Conservation (phyloP, 2,329 filamentous ascomycete genomes). For the Cercospora nicotianae region DNA sequence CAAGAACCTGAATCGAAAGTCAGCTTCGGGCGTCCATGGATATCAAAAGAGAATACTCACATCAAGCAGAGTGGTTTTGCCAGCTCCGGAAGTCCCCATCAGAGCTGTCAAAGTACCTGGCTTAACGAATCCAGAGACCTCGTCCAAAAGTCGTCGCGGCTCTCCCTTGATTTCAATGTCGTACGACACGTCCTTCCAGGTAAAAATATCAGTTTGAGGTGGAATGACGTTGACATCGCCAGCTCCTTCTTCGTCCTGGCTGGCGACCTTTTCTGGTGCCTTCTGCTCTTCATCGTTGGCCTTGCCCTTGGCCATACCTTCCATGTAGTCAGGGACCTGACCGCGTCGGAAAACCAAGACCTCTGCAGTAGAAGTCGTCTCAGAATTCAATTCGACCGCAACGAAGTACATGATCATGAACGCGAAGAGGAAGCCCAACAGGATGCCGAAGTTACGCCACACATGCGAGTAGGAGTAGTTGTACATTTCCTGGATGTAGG, state of each 20-base stretch:
- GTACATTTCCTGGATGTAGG: slow-evolving; percentile 39
- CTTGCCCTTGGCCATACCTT: slow-evolving; percentile 35
- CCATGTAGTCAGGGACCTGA: slow-evolving; percentile 45
- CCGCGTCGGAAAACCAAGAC: slow-evolving; percentile 62
- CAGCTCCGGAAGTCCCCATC: slow-evolving; percentile 46
- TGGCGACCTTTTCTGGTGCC: slow-evolving; percentile 32
- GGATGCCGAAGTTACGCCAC: slow-evolving; percentile 65
- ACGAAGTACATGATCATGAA: slow-evolving; percentile 66
- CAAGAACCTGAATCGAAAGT: slow-evolving; percentile 44
- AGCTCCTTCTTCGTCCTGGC: slow-evolving; percentile 29
- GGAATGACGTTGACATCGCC: slow-evolving; percentile 43
- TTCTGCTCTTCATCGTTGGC: slow-evolving; percentile 40
- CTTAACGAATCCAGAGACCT: slow-evolving; percentile 57
- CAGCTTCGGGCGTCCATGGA: background rate
- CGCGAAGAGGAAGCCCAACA: slow-evolving; percentile 62
- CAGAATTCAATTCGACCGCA: slow-evolving; percentile 65
- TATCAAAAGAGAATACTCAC: slow-evolving; percentile 20
- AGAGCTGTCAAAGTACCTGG: slow-evolving; percentile 42
- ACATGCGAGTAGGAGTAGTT: slow-evolving; percentile 45
- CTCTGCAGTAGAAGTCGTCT: slow-evolving; percentile 64
- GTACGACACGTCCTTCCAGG: slow-evolving; percentile 58
- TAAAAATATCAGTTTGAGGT: slow-evolving; percentile 47
- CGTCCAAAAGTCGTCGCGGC: slow-evolving; percentile 53
- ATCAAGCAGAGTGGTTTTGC: slow-evolving; percentile 63
- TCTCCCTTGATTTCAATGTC: slow-evolving; percentile 55